Evolutionary conservation across 352 stramenopile species (phyloP).

Genomic region (Pythium utonaiense): DNA sequence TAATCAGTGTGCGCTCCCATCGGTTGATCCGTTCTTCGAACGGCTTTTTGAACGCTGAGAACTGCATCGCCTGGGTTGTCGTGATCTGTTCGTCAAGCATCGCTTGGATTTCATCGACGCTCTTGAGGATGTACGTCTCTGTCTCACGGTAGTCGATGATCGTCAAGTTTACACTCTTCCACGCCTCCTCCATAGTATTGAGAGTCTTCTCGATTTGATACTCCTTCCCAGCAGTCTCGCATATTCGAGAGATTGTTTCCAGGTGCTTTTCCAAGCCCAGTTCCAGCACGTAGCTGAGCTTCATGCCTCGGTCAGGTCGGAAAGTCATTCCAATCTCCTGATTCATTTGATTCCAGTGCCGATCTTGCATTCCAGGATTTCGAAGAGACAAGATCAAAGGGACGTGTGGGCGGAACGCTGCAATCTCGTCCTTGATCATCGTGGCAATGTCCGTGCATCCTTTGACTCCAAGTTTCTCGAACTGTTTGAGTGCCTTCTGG

Average conservation of each 20-base stretch:
- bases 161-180: slow-evolving; percentile 80
- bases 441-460: slow-evolving; percentile 84
- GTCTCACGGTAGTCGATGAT: slow-evolving; percentile 91
- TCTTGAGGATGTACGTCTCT: slow-evolving; percentile 92
- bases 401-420: slow-evolving; percentile 86
- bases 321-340: slow-evolving; percentile 86
- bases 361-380: slow-evolving; percentile 91
- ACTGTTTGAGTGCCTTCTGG: slow-evolving; percentile 91
- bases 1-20: slow-evolving; percentile 88
- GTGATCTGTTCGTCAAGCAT: slow-evolving; percentile 95
- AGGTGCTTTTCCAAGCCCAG: slow-evolving; percentile 86
- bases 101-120: slow-evolving; percentile 91
- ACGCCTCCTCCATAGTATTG: slow-evolving; percentile 91
- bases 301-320: slow-evolving; percentile 79
- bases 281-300: slow-evolving; percentile 77
- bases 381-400: slow-evolving; percentile 88
- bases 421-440: slow-evolving; percentile 89
- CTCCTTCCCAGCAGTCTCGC: slow-evolving; percentile 92
- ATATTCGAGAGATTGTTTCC: slow-evolving; percentile 88
- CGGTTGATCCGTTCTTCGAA: slow-evolving; percentile 92
- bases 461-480: slow-evolving; percentile 88
- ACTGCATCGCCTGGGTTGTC: slow-evolving; percentile 94
- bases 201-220: slow-evolving; percentile 93
- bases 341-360: slow-evolving; percentile 92
- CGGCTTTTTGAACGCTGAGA: slow-evolving; percentile 93